phyloP scores from a whole-genome alignment of 495 filamentous ascomycete species.

The Aspergillus kassunensis region DNA sequence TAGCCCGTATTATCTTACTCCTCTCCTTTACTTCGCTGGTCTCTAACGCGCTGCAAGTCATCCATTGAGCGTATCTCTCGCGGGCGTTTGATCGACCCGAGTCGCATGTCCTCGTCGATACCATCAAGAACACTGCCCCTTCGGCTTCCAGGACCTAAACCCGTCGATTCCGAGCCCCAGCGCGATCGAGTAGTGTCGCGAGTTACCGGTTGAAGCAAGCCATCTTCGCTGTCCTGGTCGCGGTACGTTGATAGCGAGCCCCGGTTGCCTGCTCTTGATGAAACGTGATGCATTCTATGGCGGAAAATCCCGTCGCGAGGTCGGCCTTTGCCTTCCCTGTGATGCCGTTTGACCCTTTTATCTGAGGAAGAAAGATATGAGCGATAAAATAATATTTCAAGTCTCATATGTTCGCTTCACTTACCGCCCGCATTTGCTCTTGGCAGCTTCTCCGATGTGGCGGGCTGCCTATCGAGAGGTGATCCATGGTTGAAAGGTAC shows the following conservation, averaged over 20 bases:
- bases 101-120: conserved; percentile 28
- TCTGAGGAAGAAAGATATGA: conserved; percentile 18
- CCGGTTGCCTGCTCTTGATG: conserved; percentile 22
- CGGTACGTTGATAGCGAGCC: conserved; percentile 34
- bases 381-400: conserved; percentile 14
- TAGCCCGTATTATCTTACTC: conserved; percentile 28
- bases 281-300: conserved; percentile 30
- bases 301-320: conserved; percentile 35
- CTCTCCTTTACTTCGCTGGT: conserved; percentile 43
- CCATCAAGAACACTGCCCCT: conserved; percentile 31
- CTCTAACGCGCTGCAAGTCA: conserved; percentile 39
- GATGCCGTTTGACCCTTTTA: conserved; percentile 20
- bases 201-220: conserved; percentile 29
- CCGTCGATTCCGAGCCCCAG: conserved; percentile 34
- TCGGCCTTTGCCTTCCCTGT: conserved; percentile 34
- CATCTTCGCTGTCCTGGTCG: conserved; percentile 36
- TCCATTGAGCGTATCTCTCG: conserved; percentile 38
- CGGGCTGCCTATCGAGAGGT: conserved; percentile 10
- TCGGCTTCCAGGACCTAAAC: conserved; percentile 23
- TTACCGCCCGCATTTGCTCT: conserved; percentile 15
- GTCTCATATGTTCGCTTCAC: conserved; percentile 2
- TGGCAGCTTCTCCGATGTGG: conserved; percentile 16
- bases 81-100: conserved; percentile 25
- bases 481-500: conserved; percentile 31
- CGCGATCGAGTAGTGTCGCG: conserved; percentile 32